Conservation (phyloP, 164 flowering plant species). For the Warburgia ugandensis region DNA sequence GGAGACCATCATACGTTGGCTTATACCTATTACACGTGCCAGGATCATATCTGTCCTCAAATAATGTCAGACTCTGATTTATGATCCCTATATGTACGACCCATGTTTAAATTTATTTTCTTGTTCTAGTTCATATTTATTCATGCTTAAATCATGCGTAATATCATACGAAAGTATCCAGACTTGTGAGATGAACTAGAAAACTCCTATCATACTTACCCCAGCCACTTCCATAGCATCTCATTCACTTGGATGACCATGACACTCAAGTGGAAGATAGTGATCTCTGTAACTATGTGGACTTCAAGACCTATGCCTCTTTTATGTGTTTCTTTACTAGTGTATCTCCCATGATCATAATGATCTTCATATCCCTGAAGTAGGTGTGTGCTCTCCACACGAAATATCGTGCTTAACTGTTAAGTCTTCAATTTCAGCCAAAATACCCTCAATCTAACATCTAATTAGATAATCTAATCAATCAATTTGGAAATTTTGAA, state of each 20-base stretch:
- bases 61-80: slow-evolving; percentile 20
- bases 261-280: slow-evolving; percentile 2
- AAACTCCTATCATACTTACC: slow-evolving; percentile 18
- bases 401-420: not conserved
- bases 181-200: slow-evolving; percentile 26
- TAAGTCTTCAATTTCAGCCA: too few species aligned
- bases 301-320: slow-evolving; percentile 30
- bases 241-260: slow-evolving; percentile 16
- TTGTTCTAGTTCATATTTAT: slow-evolving; percentile 17
- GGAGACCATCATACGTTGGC: slow-evolving; percentile 13
- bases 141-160: slow-evolving; percentile 7
- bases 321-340: slow-evolving; percentile 12
- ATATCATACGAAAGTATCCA: slow-evolving; percentile 14
- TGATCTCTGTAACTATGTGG: slow-evolving; percentile 24
- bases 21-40: slow-evolving; percentile 24
- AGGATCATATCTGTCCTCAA: slow-evolving; percentile 88
- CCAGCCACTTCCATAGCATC: slow-evolving; percentile 20
- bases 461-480: too few species aligned
- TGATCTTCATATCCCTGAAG: slow-evolving; percentile 9
- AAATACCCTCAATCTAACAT: too few species aligned
- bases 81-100: slow-evolving; percentile 11
- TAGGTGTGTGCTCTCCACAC: slow-evolving; percentile 2
- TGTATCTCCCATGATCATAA: slow-evolving; percentile 17
- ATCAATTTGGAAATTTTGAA: too few species aligned
- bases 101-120: slow-evolving; percentile 22